These are phyloP conservation scores for Schizopora paradoxa DNA, from an alignment of 1,284 basidiomycete species.

Conservation along the genomic window DNA sequence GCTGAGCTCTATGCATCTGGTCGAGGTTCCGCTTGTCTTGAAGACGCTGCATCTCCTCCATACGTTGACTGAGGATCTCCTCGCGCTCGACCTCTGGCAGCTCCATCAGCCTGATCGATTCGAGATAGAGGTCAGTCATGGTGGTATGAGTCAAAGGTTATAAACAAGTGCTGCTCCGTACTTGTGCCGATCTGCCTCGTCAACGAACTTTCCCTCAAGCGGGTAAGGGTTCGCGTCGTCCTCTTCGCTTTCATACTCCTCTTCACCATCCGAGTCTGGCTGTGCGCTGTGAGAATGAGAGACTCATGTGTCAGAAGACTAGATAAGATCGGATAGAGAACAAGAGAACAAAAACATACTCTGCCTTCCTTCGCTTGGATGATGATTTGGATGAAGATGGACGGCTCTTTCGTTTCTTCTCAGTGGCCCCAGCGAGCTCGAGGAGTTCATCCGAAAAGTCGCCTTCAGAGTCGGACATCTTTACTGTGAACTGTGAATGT, in stretches of 20 bases:
- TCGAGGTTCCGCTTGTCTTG: constrained; percentile 72
- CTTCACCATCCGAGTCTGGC: constrained; percentile 39
- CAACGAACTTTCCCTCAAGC: constrained; percentile 84
- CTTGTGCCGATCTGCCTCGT: constrained; percentile 78
- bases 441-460: constrained; percentile 65
- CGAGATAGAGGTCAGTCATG: constrained; percentile 9
- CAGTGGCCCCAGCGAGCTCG: constrained; percentile 56
- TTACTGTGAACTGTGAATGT: constrained; percentile 12
- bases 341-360: constrained; percentile 33
- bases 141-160: constrained; percentile 8
- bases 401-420: constrained; percentile 44
- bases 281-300: constrained; percentile 24
- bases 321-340: no score
- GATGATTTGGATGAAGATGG: constrained; percentile 27
- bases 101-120: constrained; percentile 53
- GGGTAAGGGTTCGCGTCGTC: constrained; percentile 73
- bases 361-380: constrained; percentile 41
- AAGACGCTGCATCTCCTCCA: constrained; percentile 76
- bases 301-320: constrained; percentile 9
- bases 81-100: constrained; percentile 89
- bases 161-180: no score
- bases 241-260: constrained; percentile 56
- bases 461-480: constrained; percentile 69
- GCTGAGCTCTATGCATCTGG: constrained; percentile 65
- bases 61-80: constrained; percentile 72